Conservation (phyloP, 208 protist genomes). For the Strigomonas culicis region DNA sequence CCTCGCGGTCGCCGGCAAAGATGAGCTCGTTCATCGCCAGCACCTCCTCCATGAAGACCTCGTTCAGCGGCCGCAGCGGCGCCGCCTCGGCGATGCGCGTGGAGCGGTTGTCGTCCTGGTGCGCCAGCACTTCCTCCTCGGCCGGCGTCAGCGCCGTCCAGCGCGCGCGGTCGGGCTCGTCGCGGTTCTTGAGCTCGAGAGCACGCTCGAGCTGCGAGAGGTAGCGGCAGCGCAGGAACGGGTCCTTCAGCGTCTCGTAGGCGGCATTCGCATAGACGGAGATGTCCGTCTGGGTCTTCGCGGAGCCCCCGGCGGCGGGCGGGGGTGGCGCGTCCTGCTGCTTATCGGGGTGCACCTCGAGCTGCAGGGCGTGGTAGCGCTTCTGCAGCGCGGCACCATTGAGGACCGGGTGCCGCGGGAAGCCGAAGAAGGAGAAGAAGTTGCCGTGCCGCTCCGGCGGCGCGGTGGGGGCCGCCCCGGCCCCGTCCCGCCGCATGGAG, state of each 20-base stretch:
- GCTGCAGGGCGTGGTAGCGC: slow-evolving; percentile 73
- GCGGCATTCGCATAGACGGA: slow-evolving; percentile 75
- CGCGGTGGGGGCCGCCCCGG: neutral
- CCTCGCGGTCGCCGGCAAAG: slow-evolving; percentile 40
- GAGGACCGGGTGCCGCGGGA: slow-evolving; percentile 44
- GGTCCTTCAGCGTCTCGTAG: slow-evolving; percentile 71
- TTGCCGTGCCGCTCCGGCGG: slow-evolving; percentile 30
- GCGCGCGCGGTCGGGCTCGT: slow-evolving; percentile 3
- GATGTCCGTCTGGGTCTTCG: slow-evolving; percentile 13
- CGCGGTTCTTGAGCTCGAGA: slow-evolving; percentile 28
- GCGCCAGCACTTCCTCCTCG: slow-evolving; percentile 61
- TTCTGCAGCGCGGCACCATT: slow-evolving; percentile 56
- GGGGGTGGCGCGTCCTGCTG: slow-evolving; percentile 21
- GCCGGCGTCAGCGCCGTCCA: slow-evolving; percentile 28
- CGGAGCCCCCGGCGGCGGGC: slow-evolving; percentile 2
- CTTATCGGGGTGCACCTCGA: slow-evolving; percentile 74
- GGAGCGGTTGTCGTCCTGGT: slow-evolving; percentile 50
- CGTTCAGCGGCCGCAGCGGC: slow-evolving; percentile 28
- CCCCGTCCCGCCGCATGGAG: neutral
- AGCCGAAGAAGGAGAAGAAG: slow-evolving; percentile 70
- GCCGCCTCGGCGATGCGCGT: slow-evolving; percentile 18
- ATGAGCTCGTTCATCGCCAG: slow-evolving; percentile 71
- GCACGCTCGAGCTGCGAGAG: slow-evolving; percentile 44
- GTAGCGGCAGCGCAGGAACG: slow-evolving; percentile 78
- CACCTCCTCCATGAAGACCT: slow-evolving; percentile 77